Evolutionary conservation across 352 stramenopile genomes (phyloP), one percentile per base, ranked within the genome.

Genomic region (Phytophthora idaei): DNA sequence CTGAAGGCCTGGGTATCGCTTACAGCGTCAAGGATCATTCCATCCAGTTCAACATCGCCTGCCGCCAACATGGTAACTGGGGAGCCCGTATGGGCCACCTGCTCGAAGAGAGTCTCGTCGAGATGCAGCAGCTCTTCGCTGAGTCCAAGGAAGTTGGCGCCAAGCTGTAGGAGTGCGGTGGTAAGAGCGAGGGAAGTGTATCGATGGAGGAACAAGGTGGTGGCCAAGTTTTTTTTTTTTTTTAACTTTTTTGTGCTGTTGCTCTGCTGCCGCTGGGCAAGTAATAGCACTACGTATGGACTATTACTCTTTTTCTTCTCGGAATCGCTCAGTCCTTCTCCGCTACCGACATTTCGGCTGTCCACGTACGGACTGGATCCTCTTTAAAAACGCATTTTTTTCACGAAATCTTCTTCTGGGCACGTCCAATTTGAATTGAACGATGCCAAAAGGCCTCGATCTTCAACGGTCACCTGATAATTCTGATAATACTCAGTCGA

Each of bases 21-120:
- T 94, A 94, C 68, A 92, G 83, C 54, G 84, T 93, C 71, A 93
- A 94, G 68, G 73, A 87, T 54, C 57, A 83, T 53, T 89, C 77
- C n/a, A 74, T 93, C 39, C 83, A 93, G 59, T 94, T 93, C 66
- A 94, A 94, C 70, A 91, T 94, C 61, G 83, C 85, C 11, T 94
- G 85, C 49, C 83, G 81, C n/a, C 64, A 81, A 45, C 70, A 80
- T 29, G 73, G 56, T 57, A 70, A 71, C 62, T 88, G 80, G 74
- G 81, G 62, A 27, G 67, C 71, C n/a, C 74, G 74, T 52, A 87
- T 92, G 77, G 85, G 81, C 32, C 82, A 92, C 57, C 44, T 91
- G 67, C 75, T 94, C 4, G 83, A 91, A 50, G 84, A 92, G 67
- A 90, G 83, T 25, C 77, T 94, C 7, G 50, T 91, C 7, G 83